These are phyloP conservation scores for Clonostachys rhizophaga DNA, from an alignment of 2,329 filamentous ascomycete species.

Conservation along the genomic window DNA sequence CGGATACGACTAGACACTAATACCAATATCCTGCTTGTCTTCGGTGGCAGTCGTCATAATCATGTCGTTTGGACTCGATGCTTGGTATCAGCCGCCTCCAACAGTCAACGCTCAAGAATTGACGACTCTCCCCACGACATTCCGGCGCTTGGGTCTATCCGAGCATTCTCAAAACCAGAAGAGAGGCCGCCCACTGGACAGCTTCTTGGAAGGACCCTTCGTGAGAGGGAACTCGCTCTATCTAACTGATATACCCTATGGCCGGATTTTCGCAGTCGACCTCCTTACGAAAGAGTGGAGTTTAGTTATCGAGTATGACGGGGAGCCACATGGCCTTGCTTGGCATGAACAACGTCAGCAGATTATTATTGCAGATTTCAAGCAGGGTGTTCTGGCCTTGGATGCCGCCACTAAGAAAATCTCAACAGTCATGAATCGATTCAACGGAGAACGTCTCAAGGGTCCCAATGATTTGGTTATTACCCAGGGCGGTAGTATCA, in stretches of 20 bases:
- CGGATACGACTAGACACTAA: too few relatives aligned
- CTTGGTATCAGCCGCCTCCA: slow-evolving; percentile 1
- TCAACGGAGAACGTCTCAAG: slow-evolving; percentile 7
- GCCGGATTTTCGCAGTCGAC: slow-evolving; percentile 1
- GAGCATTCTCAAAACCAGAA: slow-evolving; percentile 7
- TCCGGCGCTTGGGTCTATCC: slow-evolving; percentile 1
- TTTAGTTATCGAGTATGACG: slow-evolving; percentile 4
- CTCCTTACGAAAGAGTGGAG: slow-evolving; percentile 2
- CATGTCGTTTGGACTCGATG: not conserved
- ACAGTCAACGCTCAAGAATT: not conserved
- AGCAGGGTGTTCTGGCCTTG: slow-evolving; percentile 4
- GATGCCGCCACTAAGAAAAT: slow-evolving; percentile 1
- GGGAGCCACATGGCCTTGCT: slow-evolving; percentile 7
- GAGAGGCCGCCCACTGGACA: slow-evolving; percentile 2
- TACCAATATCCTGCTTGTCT: not conserved
- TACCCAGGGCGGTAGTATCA: slow-evolving; percentile 1
- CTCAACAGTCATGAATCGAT: slow-evolving; percentile 5
- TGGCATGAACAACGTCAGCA: slow-evolving; percentile 2
- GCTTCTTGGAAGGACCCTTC: slow-evolving; percentile 4
- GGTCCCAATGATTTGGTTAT: slow-evolving; percentile 7
- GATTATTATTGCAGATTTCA: slow-evolving; percentile 7
- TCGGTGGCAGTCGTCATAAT: not conserved
- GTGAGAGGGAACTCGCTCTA: slow-evolving; percentile 2
- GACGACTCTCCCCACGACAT: slow-evolving; percentile 2
- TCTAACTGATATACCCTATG: slow-evolving; percentile 2